These are phyloP conservation scores for Eucalyptus tenuipes DNA, from an alignment of 345 rosid species.

Conservation along the genomic window DNA sequence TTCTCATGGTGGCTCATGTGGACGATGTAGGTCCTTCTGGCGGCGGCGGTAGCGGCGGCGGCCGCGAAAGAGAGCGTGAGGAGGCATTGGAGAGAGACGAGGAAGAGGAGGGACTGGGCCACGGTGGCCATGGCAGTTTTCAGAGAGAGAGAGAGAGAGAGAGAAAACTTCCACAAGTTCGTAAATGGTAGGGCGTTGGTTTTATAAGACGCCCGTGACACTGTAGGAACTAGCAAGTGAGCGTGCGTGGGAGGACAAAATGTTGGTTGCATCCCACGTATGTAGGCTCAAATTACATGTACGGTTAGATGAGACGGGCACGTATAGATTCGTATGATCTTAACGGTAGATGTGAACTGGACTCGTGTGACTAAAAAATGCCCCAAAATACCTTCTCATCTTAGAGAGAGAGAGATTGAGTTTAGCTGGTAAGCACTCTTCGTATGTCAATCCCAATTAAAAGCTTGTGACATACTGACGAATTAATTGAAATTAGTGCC, in stretches of 20 bases:
- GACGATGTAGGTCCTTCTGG: conserved; percentile 57
- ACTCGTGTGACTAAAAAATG: neutral
- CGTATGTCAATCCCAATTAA: neutral
- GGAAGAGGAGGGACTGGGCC: neutral
- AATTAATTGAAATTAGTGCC: neutral
- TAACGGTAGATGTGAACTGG: neutral
- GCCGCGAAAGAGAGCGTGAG: neutral
- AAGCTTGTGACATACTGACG: neutral
- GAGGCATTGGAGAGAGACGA: neutral
- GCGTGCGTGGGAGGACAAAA: neutral
- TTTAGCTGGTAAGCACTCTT: neutral
- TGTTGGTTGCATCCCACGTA: neutral
- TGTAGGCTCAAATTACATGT: neutral
- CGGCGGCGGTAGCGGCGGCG: neutral
- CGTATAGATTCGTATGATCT: neutral
- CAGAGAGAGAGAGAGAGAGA: neutral
- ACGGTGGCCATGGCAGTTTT: neutral
- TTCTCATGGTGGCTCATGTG: conserved; percentile 53
- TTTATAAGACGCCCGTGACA: neutral
- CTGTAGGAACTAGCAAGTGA: neutral
- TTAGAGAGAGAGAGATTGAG: neutral
- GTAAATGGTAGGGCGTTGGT: neutral
- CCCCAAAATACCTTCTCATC: neutral
- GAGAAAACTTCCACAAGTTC: neutral
- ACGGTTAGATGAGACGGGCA: neutral